Base-by-base conservation (phyloP, 306 rosid genomes). In the Dalbergia oliveri region DNA sequence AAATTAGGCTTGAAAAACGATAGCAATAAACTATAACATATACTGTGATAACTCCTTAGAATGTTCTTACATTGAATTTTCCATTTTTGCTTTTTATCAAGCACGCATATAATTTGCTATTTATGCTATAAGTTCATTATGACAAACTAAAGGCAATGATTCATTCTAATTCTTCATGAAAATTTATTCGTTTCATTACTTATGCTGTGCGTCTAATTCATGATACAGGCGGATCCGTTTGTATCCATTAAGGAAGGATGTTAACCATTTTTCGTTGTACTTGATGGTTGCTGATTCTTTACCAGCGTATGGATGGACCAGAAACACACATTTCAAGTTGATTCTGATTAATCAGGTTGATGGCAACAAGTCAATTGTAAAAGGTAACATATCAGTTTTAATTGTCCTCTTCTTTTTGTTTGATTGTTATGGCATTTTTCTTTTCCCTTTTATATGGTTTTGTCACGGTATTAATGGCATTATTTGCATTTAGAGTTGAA, bases 211-310 rank as follows among this genome's bases (percentile, higher is more conserved):
- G 3, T 34, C 8, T 34, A 34, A 47, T 45, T 50, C 7, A 26
- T n/a, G 49, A 47, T 5, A 2, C 87, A 83, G 87, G 87, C 43
- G 65, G 61, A 73, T 83, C 62, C 66, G 16, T 67, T 41, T 83
- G 81, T 15, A 59, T 41, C 83, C 83, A 51, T n/a, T 66, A 34
- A 58, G 49, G 83, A 83, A 34, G 21, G 72, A 78, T 10, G 86
- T 78, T n/a, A 72, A 83, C 11, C 77, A 83, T 67, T 83, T 83
- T 58, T 83, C 87, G 5, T 43, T 83, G 61, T 73, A 51, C 73
- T 51, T 83, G 73, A 50, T 51, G 81, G 77, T 83, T 68, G 87
- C 83, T n/a, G 87, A 83, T 72, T 73, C 81, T 59, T 73, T 83
- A 15, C 83, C 83, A 31, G 21, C 80, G 0, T 83, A 78, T 60